These are phyloP conservation scores for Sporisorium sorghi DNA, from an alignment of 1,284 basidiomycete genomes.

Conservation along the genomic window DNA sequence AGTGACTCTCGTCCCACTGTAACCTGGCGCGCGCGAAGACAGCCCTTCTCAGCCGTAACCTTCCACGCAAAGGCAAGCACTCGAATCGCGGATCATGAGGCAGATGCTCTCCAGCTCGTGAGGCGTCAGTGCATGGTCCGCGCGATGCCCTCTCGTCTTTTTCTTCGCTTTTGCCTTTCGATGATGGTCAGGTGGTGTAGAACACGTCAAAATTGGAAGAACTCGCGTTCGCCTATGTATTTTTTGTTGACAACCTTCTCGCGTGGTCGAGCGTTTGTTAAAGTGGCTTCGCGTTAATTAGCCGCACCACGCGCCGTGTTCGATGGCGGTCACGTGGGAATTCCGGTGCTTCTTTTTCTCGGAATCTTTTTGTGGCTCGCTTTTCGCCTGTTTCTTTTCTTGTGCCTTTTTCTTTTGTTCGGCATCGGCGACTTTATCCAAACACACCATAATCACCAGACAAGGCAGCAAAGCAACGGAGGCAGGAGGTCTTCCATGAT, in stretches of 20 bases:
- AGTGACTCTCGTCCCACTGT: too few relatives aligned
- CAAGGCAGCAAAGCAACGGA: too few relatives aligned
- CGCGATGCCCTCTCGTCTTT: neutral
- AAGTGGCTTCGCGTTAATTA: conserved; percentile 48
- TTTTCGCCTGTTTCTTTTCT: too few relatives aligned
- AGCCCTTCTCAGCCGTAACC: neutral
- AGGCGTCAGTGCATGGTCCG: neutral
- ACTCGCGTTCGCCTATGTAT: conserved; percentile 30
- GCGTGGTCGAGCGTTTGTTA: conserved; percentile 17
- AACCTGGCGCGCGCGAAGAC: neutral
- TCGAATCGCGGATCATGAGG: too few relatives aligned
- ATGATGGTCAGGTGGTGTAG: conserved; percentile 31
- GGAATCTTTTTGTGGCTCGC: conserved; percentile 2
- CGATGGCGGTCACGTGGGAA: conserved; percentile 37
- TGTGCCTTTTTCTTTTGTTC: too few relatives aligned
- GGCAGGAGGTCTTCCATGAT: too few relatives aligned
- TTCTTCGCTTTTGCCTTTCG: conserved; percentile 1
- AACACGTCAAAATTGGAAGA: conserved; percentile 37
- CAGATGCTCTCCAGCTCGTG: too few relatives aligned
- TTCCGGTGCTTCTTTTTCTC: conserved; percentile 6
- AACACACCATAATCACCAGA: too few relatives aligned
- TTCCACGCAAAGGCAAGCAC: too few relatives aligned
- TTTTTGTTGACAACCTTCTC: conserved; percentile 53
- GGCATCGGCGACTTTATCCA: too few relatives aligned
- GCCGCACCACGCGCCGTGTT: conserved; percentile 36